Percentiles rank a stretch among this genome's conserved stretches.
Evolutionary conservation across 176 grass and related monocot species (phyloP).

Genomic region (Raddia guianensis): DNA sequence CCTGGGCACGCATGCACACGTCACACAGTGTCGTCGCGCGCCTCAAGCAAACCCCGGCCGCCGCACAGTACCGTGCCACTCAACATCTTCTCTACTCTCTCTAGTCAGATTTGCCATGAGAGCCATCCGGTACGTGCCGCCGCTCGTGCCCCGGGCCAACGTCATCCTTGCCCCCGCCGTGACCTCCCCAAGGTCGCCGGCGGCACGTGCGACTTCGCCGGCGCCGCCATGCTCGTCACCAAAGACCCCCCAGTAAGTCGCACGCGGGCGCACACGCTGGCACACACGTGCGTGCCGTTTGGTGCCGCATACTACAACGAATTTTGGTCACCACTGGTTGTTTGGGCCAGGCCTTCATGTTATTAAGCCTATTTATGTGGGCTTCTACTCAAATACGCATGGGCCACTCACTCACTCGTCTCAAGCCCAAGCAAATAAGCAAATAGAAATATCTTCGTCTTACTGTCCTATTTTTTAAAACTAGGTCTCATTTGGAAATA

Average conservation of each 20-base stretch:
- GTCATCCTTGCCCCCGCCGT: too few relatives aligned
- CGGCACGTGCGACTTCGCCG: constrained; percentile 80
- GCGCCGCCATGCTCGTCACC: constrained; percentile 73
- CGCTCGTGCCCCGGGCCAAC: too few relatives aligned
- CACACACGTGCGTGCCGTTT: neutral
- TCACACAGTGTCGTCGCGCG: too few relatives aligned
- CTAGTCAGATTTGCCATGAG: too few relatives aligned
- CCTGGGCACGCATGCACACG: too few relatives aligned
- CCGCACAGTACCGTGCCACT: too few relatives aligned
- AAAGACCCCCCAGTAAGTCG: constrained; percentile 64
- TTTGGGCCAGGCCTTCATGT: neutral
- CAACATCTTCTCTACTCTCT: too few relatives aligned
- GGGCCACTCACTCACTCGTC: too few relatives aligned
- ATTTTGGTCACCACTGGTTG: neutral
- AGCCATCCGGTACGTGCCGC: too few relatives aligned
- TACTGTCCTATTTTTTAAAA: neutral
- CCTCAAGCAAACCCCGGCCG: too few relatives aligned
- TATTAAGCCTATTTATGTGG: neutral
- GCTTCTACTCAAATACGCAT: neutral
- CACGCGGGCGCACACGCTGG: neutral
- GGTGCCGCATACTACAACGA: neutral
- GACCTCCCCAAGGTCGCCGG: constrained; percentile 65
- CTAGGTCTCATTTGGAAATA: too few relatives aligned
- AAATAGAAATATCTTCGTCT: neutral
- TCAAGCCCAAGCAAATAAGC: neutral